Base-by-base conservation (phyloP, 2,329 filamentous ascomycete species). In the Mycosphaerella sp. region DNA sequence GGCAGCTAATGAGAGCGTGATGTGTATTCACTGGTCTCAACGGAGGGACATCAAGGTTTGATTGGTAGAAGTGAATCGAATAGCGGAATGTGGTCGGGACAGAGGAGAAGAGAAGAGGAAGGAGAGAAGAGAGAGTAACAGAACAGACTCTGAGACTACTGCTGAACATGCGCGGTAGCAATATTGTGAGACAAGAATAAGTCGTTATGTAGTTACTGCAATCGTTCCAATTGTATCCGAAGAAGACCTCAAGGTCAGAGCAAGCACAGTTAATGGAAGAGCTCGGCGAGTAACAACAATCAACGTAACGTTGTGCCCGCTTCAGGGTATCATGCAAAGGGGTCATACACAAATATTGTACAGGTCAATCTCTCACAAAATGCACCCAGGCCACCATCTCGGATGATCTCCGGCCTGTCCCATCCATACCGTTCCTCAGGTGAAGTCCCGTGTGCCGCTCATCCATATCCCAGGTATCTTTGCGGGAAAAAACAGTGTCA, bases 161-260 rank as follows among this genome's bases (percentile, higher is more conserved):
- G 50, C 50, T 48, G 50, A 52, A 52, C 50, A 52, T 52, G 50
- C 50, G 50, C 50, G 50, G 50, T 46, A 52, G 44, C 44, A 34
- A 43, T 37, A 6, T 25, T 6, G 21, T 25, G 21, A 25, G 21
- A 25, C 5, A 25, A 25, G 21, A 25, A 25, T 5, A 25, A 25
- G 6, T 6, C 3, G 6, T 21, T 6, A 21, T 21, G 18, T 25
- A 25, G 21, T 25, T 25, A 25, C 21, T 25, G 21, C 21, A 25
- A 25, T 25, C 4, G 7, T 25, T 25, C 3, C n/a, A n/a, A n/a
- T n/a, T n/a, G n/a, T n/a, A n/a, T n/a, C n/a, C n/a, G n/a, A n/a
- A n/a, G n/a, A n/a, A n/a, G n/a, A n/a, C n/a, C n/a, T n/a, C n/a
- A n/a, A n/a, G n/a, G n/a, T n/a, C n/a, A n/a, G n/a, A n/a, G n/a